Conservation (phyloP, 1,284 basidiomycete genomes). For the Ganoderma sinense region DNA sequence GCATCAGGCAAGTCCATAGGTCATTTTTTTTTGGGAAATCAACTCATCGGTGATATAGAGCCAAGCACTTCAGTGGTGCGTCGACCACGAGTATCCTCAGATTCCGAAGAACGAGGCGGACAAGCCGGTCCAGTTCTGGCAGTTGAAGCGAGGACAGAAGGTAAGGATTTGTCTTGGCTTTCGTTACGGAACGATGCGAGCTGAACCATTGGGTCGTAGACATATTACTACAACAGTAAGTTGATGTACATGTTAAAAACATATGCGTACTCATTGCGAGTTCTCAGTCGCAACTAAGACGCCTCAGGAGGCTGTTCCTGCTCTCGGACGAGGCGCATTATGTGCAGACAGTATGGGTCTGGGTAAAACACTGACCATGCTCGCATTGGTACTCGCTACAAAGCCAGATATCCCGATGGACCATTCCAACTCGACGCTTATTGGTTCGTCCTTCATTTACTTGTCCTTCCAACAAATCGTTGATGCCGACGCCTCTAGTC, state of each 20-base stretch:
- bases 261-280: neutral
- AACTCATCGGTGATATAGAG: conserved; percentile 49
- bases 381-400: conserved; percentile 79
- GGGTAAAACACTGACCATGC: conserved; percentile 87
- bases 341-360: conserved; percentile 92
- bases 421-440: conserved; percentile 75
- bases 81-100: conserved; percentile 76
- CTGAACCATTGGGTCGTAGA: conserved; percentile 40
- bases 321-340: conserved; percentile 83
- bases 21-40: neutral
- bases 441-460: conserved; percentile 60
- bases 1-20: conserved; percentile 67
- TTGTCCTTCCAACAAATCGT: neutral
- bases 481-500: conserved; percentile 54
- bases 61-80: conserved; percentile 83
- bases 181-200: neutral
- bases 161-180: conserved; percentile 39
- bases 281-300: conserved; percentile 78
- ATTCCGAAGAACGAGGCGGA: conserved; percentile 73
- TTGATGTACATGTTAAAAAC: conserved; percentile 11
- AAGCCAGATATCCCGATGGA: conserved; percentile 64
- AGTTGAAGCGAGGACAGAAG: conserved; percentile 63
- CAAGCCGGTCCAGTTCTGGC: conserved; percentile 89
- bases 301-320: conserved; percentile 70
- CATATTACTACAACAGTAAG: conserved; percentile 74